phyloP scores from a whole-genome alignment of 176 grass and related monocot genomes.

The Zizania latifolia region DNA sequence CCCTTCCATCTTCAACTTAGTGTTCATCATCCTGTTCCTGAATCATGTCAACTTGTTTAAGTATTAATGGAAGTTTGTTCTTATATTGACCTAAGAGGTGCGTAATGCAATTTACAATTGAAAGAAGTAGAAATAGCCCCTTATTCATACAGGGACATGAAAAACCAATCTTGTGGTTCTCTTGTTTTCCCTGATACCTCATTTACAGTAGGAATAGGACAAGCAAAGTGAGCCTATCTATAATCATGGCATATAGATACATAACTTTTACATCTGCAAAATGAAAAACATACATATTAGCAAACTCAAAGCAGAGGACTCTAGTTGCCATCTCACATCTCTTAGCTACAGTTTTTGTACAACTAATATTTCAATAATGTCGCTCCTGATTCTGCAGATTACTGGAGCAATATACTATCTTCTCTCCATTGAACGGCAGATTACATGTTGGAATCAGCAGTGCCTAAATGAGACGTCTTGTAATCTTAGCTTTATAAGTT shows the following conservation, averaged over 20 bases:
- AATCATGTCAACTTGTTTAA: constrained; percentile 2
- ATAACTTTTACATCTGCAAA: background rate
- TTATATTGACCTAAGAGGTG: background rate
- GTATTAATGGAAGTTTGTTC: background rate
- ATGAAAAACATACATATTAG: background rate
- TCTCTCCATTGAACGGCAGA: constrained; percentile 73
- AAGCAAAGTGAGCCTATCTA: background rate
- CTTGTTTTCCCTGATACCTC: background rate
- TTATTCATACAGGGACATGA: background rate
- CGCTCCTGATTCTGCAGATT: constrained; percentile 43
- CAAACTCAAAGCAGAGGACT: background rate
- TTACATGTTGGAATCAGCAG: constrained; percentile 75
- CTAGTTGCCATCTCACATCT: background rate
- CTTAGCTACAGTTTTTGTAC: background rate
- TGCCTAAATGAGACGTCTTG: constrained; percentile 40
- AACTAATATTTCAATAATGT: background rate
- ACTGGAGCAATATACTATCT: constrained; percentile 81
- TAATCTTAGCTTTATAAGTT: constrained; percentile 38
- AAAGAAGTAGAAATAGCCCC: background rate
- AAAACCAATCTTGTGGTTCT: background rate
- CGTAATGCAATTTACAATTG: background rate
- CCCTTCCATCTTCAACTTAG: background rate
- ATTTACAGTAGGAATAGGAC: background rate
- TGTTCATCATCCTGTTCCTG: background rate
- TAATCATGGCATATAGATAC: background rate